Conservation (phyloP, 2,329 filamentous ascomycete genomes). For the Alternaria dauci region DNA sequence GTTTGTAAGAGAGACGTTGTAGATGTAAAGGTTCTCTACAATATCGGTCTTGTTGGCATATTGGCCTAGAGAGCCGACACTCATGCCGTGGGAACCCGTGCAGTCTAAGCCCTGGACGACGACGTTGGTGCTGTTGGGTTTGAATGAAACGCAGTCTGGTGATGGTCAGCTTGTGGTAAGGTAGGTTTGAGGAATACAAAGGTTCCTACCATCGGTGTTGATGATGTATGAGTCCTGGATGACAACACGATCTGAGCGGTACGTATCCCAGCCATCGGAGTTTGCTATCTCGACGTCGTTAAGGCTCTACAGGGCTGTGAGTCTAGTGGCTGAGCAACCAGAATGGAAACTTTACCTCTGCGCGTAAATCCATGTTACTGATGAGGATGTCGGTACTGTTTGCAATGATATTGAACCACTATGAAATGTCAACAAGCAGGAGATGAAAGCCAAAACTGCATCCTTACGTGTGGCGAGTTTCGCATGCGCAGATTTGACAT, state of each 20-base stretch:
- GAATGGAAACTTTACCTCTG: neutral
- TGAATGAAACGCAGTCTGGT: constrained; percentile 69
- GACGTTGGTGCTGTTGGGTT: constrained; percentile 72
- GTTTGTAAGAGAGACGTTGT: constrained; percentile 40
- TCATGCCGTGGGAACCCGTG: constrained; percentile 73
- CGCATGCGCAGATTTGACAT: neutral
- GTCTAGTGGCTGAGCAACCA: neutral
- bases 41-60: constrained; percentile 69
- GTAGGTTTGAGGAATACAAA: neutral
- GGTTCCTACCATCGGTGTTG: neutral
- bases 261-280: neutral
- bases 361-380: neutral
- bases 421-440: neutral
- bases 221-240: neutral
- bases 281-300: neutral
- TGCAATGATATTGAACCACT: neutral
- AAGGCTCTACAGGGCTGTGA: neutral
- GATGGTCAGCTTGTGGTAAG: neutral
- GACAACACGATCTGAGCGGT: neutral
- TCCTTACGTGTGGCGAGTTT: neutral
- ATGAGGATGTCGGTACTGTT: neutral
- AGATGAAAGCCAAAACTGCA: neutral
- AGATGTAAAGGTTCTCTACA: constrained; percentile 68
- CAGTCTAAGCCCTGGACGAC: constrained; percentile 71
- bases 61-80: constrained; percentile 72